Evolutionary conservation across 768 basidiomycete species (phyloP).

Genomic region (Daedaleopsis nitida): DNA sequence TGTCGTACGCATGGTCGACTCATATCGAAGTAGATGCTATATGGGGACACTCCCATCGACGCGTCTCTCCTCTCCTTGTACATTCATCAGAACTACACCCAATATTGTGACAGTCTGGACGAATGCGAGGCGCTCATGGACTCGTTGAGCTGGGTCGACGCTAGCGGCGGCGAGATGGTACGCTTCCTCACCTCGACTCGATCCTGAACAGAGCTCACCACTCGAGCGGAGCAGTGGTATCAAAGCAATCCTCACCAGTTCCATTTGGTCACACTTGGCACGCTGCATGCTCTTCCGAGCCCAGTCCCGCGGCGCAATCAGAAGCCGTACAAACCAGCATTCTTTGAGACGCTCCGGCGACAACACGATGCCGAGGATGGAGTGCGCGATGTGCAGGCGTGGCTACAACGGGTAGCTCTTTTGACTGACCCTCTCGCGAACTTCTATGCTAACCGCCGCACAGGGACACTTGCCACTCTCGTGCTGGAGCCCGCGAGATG

Average conservation of each 20-base stretch:
- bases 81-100: slow-evolving; percentile 91
- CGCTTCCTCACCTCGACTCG: slow-evolving; percentile 20
- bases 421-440: neutral
- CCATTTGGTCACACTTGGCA: slow-evolving; percentile 77
- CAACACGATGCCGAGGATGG: slow-evolving; percentile 64
- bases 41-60: slow-evolving; percentile 88
- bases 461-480: slow-evolving; percentile 22
- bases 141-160: slow-evolving; percentile 77
- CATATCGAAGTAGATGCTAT: slow-evolving; percentile 53
- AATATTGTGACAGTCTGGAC: slow-evolving; percentile 79
- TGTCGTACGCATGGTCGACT: neutral
- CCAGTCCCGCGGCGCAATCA: slow-evolving; percentile 82
- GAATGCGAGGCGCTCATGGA: slow-evolving; percentile 72
- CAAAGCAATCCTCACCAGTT: slow-evolving; percentile 84
- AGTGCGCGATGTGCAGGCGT: slow-evolving; percentile 55
- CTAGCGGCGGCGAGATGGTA: slow-evolving; percentile 64
- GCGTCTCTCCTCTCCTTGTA: slow-evolving; percentile 87
- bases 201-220: neutral
- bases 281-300: slow-evolving; percentile 83
- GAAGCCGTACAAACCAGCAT: slow-evolving; percentile 84
- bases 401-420: slow-evolving; percentile 47
- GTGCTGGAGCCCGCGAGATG: slow-evolving; percentile 53
- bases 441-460: neutral
- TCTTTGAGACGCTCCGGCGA: slow-evolving; percentile 65
- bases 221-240: slow-evolving; percentile 50